phyloP scores from a whole-genome alignment of 75 land plant species.

The Picea glauca region DNA sequence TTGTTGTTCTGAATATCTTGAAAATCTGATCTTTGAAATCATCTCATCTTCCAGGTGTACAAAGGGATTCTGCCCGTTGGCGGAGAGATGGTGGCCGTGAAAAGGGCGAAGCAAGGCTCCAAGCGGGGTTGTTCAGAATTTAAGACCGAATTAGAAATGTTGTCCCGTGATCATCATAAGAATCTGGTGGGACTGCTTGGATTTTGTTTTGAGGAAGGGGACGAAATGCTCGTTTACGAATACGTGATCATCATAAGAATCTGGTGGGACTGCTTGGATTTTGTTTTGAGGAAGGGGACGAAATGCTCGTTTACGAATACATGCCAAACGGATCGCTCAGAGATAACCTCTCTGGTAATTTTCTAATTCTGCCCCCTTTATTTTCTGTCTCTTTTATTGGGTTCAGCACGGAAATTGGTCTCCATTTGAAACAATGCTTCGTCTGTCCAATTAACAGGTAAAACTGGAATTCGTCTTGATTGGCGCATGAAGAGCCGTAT shows the following conservation, averaged over 20 bases:
- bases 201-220: constrained; percentile 36
- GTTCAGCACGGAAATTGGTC: no score
- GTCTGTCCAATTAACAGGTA: constrained; percentile 1
- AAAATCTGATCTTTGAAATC: no score
- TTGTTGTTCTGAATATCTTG: no score
- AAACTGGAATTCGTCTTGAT: constrained; percentile 13
- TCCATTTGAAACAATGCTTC: no score
- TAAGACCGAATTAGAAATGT: constrained; percentile 38
- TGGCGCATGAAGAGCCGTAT: constrained; percentile 22
- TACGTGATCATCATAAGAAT: constrained; percentile 36
- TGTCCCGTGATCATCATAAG: constrained; percentile 36
- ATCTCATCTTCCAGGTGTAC: constrained; percentile 21
- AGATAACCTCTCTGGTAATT: constrained; percentile 28
- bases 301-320: constrained; percentile 47
- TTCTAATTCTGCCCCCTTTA: not conserved
- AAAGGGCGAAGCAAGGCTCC: constrained; percentile 28
- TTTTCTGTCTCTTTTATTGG: no score
- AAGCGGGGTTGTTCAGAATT: constrained; percentile 34
- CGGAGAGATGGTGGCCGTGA: constrained; percentile 35
- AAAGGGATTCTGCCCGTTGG: constrained; percentile 24
- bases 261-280: constrained; percentile 36
- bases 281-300: constrained; percentile 38
- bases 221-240: constrained; percentile 50
- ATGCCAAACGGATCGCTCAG: constrained; percentile 34
- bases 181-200: constrained; percentile 37